A percentile compares a stretch with the other conserved stretches of the same genome.
Evolutionary conservation across 805 yeast genomes (phyloP).

Genomic region (Lachancea cidri): DNA sequence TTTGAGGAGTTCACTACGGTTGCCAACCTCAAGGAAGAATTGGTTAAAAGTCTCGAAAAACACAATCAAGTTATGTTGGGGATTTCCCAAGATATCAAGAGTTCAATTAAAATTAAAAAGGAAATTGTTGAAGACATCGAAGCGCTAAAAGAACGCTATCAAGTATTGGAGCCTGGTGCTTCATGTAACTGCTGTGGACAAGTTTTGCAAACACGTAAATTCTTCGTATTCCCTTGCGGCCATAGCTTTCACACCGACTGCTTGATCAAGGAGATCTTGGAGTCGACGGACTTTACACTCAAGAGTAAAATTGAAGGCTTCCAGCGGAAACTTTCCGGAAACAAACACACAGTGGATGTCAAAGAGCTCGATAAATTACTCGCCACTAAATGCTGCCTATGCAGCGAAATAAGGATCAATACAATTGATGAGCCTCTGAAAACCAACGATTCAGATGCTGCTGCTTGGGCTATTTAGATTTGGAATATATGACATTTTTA

Average conservation of each 20-base stretch:
- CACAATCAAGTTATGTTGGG: slow-evolving; percentile 63
- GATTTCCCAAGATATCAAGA: slow-evolving; percentile 69
- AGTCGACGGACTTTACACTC: slow-evolving; percentile 60
- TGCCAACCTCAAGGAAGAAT: slow-evolving; percentile 77
- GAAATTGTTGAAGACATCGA: slow-evolving; percentile 58
- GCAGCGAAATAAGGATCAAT: slow-evolving; percentile 69
- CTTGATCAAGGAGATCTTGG: slow-evolving; percentile 53
- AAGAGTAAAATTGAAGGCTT: slow-evolving; percentile 53
- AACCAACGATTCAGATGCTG: slow-evolving; percentile 37
- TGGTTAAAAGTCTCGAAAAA: slow-evolving; percentile 70
- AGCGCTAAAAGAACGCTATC: slow-evolving; percentile 48
- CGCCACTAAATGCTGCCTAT: slow-evolving; percentile 63
- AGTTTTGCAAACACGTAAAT: slow-evolving; percentile 65
- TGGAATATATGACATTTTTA: neutral
- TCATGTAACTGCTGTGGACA: slow-evolving; percentile 70
- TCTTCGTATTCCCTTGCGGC: slow-evolving; percentile 80
- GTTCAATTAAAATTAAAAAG: slow-evolving; percentile 56
- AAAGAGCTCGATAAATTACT: slow-evolving; percentile 56
- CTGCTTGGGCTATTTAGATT: slow-evolving; percentile 45
- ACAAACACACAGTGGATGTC: slow-evolving; percentile 24
- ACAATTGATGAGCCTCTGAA: slow-evolving; percentile 60
- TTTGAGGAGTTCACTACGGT: slow-evolving; percentile 81
- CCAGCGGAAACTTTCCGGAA: slow-evolving; percentile 23
- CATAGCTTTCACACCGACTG: slow-evolving; percentile 92
- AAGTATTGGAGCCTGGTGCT: slow-evolving; percentile 75